These are phyloP conservation scores for Boletus pseudo-olivaceus DNA, from an alignment of 768 basidiomycete genomes.

Conservation along the genomic window DNA sequence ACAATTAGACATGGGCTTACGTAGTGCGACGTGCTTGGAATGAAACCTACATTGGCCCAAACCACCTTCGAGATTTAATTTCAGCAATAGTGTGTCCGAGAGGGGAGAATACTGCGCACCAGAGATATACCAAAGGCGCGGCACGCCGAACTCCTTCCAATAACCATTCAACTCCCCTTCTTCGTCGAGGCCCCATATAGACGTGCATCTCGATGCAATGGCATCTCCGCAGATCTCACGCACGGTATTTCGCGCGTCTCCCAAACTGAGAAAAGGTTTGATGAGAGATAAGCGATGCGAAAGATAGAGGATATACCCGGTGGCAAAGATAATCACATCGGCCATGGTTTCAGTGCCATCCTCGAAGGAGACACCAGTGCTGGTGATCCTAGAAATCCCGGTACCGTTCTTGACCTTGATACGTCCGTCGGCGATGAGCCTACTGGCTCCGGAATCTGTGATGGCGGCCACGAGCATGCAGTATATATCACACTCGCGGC, in stretches of 20 bases:
- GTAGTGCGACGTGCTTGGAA: constrained; percentile 9
- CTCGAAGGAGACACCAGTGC: constrained; percentile 19
- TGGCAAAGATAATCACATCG: constrained; percentile 27
- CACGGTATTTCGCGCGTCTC: constrained; percentile 38
- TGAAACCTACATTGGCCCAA: constrained; percentile 3
- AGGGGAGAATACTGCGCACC: neutral
- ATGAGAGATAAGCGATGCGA: neutral
- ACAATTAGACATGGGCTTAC: constrained; percentile 3
- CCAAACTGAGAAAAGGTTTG: constrained; percentile 33
- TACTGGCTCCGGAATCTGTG: constrained; percentile 34
- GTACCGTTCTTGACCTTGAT: constrained; percentile 48
- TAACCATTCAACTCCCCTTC: constrained; percentile 55
- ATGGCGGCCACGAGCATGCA: neutral
- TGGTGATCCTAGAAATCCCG: constrained; percentile 24
- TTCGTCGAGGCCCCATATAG: constrained; percentile 57
- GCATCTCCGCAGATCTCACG: constrained; percentile 43
- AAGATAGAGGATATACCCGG: constrained; percentile 5
- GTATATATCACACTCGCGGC: too few species aligned
- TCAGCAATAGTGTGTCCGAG: neutral
- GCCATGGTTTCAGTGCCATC: constrained; percentile 25
- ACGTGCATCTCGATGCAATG: constrained; percentile 39
- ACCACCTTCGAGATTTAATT: neutral
- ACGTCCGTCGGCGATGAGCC: constrained; percentile 41
- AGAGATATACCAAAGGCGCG: constrained; percentile 1
- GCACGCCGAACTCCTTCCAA: constrained; percentile 20